Evolutionary conservation across 208 protist genomes (phyloP).

Genomic region (Trichomonas vaginalis): DNA sequence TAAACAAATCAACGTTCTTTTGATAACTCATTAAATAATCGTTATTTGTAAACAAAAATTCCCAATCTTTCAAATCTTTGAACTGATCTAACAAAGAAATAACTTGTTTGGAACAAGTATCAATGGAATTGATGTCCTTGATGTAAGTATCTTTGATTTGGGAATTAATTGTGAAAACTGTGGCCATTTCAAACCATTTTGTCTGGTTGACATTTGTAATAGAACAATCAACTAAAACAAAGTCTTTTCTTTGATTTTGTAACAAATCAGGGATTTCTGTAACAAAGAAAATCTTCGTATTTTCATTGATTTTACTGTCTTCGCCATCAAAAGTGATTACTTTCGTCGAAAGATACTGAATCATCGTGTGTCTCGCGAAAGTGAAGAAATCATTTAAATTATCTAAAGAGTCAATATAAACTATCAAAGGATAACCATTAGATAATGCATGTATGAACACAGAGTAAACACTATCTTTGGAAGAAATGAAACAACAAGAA

Average conservation of each 20-base stretch:
- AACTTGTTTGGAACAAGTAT: neutral
- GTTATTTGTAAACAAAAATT: neutral
- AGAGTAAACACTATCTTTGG: neutral
- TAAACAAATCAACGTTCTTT: neutral
- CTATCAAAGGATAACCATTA: neutral
- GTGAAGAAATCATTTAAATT: neutral
- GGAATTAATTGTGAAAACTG: neutral
- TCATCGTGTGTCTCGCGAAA: neutral
- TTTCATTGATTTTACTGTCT: neutral
- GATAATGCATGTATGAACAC: neutral
- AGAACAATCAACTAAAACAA: neutral
- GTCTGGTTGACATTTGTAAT: neutral
- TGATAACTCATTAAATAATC: no score
- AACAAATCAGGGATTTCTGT: neutral
- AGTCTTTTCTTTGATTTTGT: neutral
- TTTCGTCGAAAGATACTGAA: neutral
- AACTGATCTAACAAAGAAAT: neutral
- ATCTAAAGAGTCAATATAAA: neutral
- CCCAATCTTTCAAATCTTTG: neutral
- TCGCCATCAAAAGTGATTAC: neutral
- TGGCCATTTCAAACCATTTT: neutral
- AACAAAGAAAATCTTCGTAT: neutral
- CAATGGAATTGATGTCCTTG: neutral
- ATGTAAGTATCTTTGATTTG: neutral
- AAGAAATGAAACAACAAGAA: neutral